Base-by-base conservation (phyloP, 495 filamentous ascomycete genomes). In the Penicillium salamii region DNA sequence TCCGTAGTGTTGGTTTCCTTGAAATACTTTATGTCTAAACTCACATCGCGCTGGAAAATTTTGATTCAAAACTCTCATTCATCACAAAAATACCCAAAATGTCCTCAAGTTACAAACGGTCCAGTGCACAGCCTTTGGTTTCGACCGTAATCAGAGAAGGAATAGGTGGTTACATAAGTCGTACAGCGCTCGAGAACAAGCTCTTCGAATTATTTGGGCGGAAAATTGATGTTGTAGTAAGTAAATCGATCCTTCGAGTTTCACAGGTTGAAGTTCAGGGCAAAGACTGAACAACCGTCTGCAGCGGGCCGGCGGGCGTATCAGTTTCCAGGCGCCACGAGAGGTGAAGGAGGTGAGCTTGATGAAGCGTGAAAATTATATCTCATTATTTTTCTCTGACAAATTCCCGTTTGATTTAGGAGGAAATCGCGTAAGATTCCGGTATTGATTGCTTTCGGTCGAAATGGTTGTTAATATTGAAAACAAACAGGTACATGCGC, bases 121-220 rank as follows among this genome's bases (percentile, higher is more conserved):
- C n/a, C n/a, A 3, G 9, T 7, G 13, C 33, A 36, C 33, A 20
- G 20, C 12, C 26, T 11, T 14, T 6, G 2, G 42, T 45, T 19
- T 31, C 42, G 12, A 45, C 42, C 24, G 33, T 18, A 3, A 24
- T 45, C 13, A 31, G 26, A 31, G 26, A 32, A 32, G 26, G 31
- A 13, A 18, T 45, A 32, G 33, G 42, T 12, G 14, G 26, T 33
- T 45, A 45, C 15, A 45, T 45, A n/a, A 45, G 24, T 12, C 42
- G 15, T 5, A 12, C 28, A 45, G 33, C 5, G 42, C 42, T 45
- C 6, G 19, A 31, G 26, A 45, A 11, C 21, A 45, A 28, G n/a
- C 42, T 45, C 12, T 18, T n/a, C 3, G 24, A 45, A 6, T 13
- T 45, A 18, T 45, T 45, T 17, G 42, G 42, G n/a, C 24, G 14